Evolutionary conservation across 371 early-diverging fungal species (phyloP), one percentile per base, ranked within the genome.

Genomic region (Chytridium lagenaria): DNA sequence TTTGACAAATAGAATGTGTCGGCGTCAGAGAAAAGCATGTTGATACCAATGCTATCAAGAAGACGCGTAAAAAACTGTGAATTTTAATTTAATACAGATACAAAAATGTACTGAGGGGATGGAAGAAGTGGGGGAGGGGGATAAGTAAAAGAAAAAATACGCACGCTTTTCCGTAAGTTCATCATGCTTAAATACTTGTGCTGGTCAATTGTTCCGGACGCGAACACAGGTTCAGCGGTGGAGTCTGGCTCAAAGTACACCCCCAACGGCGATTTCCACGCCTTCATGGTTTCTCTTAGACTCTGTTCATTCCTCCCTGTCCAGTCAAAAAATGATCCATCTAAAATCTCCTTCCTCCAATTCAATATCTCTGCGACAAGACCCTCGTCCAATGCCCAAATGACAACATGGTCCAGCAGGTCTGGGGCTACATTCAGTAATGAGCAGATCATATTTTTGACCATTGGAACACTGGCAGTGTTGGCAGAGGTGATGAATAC

Each of bases 11-110:
- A 72, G 30, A n/a, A 26, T 5, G 67, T 37, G 55, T 72, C 72
- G 51, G 52, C 44, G 39, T 72, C 72, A 7, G 67, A 31, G 57
- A 72, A 72, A 37, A 72, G 34, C 23, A 67, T 38, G 44, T 72
- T 40, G 12, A 72, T 15, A 10, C 55, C 38, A 22, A 72, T 19
- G 36, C 5, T 1, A 15, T 16, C 30, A 1, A 67, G 50, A 34
- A 72, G 28, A 1, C 31, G 50, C 22, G 0, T 31, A 40, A 67
- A 72, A 33, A 72, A 72, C 63, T 61, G 44, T 12, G 7, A 44
- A 44, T 12, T 44, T 7, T n/a, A n/a, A n/a, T n/a, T n/a, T n/a
- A n/a, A n/a, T n/a, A n/a, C n/a, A n/a, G n/a, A n/a, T n/a, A n/a
- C n/a, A n/a, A n/a, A n/a, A n/a, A n/a, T n/a, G n/a, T n/a, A n/a